These are phyloP conservation scores for Metschnikowia shivogae DNA, from an alignment of 805 yeast genomes.

Conservation along the genomic window DNA sequence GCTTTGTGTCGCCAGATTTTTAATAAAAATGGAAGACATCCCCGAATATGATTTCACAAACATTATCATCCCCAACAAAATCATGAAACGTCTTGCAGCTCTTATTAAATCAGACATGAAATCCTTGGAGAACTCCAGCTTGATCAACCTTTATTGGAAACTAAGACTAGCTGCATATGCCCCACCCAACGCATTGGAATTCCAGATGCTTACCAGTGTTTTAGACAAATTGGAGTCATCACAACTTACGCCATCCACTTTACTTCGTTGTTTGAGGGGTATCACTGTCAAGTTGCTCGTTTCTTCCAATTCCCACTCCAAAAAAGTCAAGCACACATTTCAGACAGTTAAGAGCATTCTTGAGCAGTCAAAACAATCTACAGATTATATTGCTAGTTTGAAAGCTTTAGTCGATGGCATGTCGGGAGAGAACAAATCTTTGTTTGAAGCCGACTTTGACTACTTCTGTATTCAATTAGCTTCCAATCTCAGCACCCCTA, in stretches of 20 bases:
- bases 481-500: constrained; percentile 1
- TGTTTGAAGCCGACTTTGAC: not conserved
- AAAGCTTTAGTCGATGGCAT: not conserved
- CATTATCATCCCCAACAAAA: not conserved
- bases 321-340: not conserved
- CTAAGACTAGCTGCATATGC: not conserved
- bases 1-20: constrained; percentile 3
- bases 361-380: not conserved
- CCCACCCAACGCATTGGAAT: not conserved
- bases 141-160: constrained; percentile 3
- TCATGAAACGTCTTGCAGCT: not conserved
- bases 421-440: not conserved
- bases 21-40: not conserved
- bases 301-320: not conserved
- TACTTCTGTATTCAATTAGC: not conserved
- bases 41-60: not conserved
- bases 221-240: not conserved
- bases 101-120: not conserved
- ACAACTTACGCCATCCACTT: not conserved
- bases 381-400: not conserved
- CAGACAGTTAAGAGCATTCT: not conserved
- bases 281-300: not conserved
- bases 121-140: not conserved
- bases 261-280: constrained; percentile 1
- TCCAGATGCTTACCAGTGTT: not conserved